Conservation (phyloP, 208 protist species). For the Phytomonas serpens region DNA sequence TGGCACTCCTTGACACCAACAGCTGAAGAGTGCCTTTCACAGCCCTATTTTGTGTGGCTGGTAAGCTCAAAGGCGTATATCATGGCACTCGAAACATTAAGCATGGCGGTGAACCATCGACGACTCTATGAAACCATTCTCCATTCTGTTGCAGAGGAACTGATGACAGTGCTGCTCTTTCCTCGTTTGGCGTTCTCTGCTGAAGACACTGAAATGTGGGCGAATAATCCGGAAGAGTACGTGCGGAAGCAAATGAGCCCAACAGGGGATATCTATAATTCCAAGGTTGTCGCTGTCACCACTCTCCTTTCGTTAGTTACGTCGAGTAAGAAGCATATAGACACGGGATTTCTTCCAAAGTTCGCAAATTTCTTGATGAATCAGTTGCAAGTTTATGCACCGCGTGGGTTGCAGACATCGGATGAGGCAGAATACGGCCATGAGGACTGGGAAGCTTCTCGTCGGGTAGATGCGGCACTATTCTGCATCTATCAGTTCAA, state of each 20-base stretch:
- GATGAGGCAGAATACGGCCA: slow-evolving; percentile 18
- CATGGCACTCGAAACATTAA: slow-evolving; percentile 63
- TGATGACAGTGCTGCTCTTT: slow-evolving; percentile 83
- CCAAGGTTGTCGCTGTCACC: slow-evolving; percentile 60
- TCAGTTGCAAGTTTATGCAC: slow-evolving; percentile 44
- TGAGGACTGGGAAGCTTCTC: slow-evolving; percentile 33
- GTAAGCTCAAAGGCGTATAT: slow-evolving; percentile 86
- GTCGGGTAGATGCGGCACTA: slow-evolving; percentile 60
- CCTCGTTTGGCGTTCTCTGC: slow-evolving; percentile 78
- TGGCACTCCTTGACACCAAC: slow-evolving; percentile 54
- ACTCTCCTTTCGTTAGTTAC: slow-evolving; percentile 59
- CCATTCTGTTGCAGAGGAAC: slow-evolving; percentile 43
- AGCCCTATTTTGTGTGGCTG: neutral
- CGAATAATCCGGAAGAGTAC: slow-evolving; percentile 88
- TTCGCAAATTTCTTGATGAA: slow-evolving; percentile 77
- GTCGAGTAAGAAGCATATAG: slow-evolving; percentile 59
- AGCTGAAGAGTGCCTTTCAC: neutral
- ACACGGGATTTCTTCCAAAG: slow-evolving; percentile 29
- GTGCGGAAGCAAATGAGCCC: slow-evolving; percentile 79
- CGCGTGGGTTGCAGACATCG: slow-evolving; percentile 18
- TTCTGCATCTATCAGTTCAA: slow-evolving; percentile 75
- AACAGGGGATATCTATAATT: slow-evolving; percentile 68
- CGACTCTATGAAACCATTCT: slow-evolving; percentile 37
- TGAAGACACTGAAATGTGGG: slow-evolving; percentile 82
- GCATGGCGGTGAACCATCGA: slow-evolving; percentile 31